These are phyloP conservation scores for Dalbergia cochinchinensis DNA, from an alignment of 306 rosid species.

Conservation along the genomic window DNA sequence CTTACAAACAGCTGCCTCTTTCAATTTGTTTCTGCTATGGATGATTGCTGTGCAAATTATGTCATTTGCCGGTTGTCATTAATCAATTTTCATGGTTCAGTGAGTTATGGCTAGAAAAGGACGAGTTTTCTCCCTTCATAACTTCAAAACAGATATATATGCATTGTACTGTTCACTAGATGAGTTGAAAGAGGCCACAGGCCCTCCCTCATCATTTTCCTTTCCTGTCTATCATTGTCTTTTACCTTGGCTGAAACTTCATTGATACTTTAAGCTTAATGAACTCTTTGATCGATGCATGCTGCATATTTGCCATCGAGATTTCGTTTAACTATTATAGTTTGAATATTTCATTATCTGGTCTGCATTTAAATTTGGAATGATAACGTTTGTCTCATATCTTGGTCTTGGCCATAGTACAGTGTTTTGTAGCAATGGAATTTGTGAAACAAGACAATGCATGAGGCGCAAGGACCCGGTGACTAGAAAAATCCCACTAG, in stretches of 20 bases:
- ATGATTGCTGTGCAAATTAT: slow-evolving; percentile 49
- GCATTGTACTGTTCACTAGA: slow-evolving; percentile 51
- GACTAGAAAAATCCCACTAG: background rate
- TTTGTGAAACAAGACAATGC: background rate
- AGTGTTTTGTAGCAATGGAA: background rate
- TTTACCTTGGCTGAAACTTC: slow-evolving; percentile 38
- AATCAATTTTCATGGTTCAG: slow-evolving; percentile 49
- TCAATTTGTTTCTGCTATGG: slow-evolving; percentile 60
- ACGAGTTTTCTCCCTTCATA: slow-evolving; percentile 32
- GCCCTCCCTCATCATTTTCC: slow-evolving; percentile 64
- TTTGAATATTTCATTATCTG: background rate
- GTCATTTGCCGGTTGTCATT: slow-evolving; percentile 45
- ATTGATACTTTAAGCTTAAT: slow-evolving; percentile 39
- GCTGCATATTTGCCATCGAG: background rate
- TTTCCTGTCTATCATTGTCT: slow-evolving; percentile 28
- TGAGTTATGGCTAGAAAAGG: slow-evolving; percentile 45
- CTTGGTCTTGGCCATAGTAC: background rate
- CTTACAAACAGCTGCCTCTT: slow-evolving; percentile 52
- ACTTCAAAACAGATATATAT: slow-evolving; percentile 36
- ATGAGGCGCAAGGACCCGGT: background rate
- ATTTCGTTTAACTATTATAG: background rate
- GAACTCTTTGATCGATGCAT: slow-evolving; percentile 21
- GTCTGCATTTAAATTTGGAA: background rate
- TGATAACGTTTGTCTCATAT: background rate
- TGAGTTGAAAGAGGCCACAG: slow-evolving; percentile 68